Conservation (phyloP, 2,329 filamentous ascomycete species). For the Botryosphaeria dothidea region DNA sequence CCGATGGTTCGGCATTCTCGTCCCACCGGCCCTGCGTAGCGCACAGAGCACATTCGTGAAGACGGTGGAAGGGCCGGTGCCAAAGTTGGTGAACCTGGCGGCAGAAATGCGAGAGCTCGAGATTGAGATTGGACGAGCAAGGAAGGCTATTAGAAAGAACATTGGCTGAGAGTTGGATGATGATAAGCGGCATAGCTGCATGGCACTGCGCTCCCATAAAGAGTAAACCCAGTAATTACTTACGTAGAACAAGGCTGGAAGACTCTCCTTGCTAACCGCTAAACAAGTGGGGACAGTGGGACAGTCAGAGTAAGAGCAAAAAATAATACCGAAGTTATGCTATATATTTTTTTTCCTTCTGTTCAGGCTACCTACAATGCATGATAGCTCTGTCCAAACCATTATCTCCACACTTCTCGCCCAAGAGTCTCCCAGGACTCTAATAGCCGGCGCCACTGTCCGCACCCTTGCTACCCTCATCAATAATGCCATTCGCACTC, state of each 20-base stretch:
- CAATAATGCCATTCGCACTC: constrained; percentile 22
- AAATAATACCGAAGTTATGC: no score
- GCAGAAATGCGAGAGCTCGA: constrained; percentile 66
- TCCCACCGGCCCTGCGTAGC: constrained; percentile 49
- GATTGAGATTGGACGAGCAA: constrained; percentile 63
- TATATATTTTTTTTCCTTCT: no score
- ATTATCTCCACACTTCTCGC: no score
- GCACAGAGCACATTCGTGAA: constrained; percentile 62
- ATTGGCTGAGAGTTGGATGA: not conserved
- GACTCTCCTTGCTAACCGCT: no score
- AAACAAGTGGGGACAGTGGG: no score
- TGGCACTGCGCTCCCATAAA: no score
- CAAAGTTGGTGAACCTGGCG: constrained; percentile 58
- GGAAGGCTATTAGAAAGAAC: constrained; percentile 48
- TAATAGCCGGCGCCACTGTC: constrained; percentile 28
- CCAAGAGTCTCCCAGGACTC: no score
- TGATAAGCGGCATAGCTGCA: not conserved
- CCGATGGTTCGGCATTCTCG: constrained; percentile 57
- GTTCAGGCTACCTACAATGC: no score
- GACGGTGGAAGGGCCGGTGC: constrained; percentile 59
- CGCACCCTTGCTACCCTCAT: not conserved
- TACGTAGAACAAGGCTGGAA: no score
- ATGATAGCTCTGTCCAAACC: not conserved
- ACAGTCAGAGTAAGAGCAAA: no score
- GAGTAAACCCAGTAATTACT: no score